A percentile compares a stretch with the other conserved stretches of the same genome.
Evolutionary conservation across 2,329 filamentous ascomycete species (phyloP).

Genomic region (Metarhizium robertsii): DNA sequence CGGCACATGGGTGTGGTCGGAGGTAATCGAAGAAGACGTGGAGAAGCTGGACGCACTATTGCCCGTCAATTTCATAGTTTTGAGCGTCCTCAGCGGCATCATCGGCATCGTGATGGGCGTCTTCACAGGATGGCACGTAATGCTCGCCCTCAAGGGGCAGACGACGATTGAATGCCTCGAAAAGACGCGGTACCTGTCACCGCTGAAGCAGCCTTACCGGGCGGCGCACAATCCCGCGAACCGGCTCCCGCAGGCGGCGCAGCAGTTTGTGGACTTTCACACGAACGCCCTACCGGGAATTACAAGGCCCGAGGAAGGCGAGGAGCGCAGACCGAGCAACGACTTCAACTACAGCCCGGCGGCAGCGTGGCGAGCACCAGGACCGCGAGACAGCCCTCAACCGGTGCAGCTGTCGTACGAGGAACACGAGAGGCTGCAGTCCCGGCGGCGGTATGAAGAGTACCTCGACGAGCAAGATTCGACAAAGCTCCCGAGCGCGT

Average conservation of each 20-base stretch:
- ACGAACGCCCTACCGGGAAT: conserved; percentile 73
- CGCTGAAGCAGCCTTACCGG: conserved; percentile 60
- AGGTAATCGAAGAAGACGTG: conserved; percentile 62
- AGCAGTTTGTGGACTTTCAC: conserved; percentile 73
- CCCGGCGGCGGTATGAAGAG: conserved; percentile 47
- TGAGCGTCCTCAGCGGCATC: conserved; percentile 80
- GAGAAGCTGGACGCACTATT: conserved; percentile 67
- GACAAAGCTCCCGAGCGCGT: conserved; percentile 81
- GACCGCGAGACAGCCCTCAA: conserved; percentile 16
- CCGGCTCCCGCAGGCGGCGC: conserved; percentile 43
- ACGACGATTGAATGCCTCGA: conserved; percentile 96
- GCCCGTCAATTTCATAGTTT: conserved; percentile 83
- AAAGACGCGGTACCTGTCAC: conserved; percentile 87
- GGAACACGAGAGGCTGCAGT: conserved; percentile 45
- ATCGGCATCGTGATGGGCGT: conserved; percentile 82
- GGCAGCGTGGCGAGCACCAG: conserved; percentile 5
- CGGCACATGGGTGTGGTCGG: conserved; percentile 73
- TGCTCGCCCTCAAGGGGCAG: conserved; percentile 67
- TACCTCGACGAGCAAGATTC: conserved; percentile 90
- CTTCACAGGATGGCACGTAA: conserved; percentile 88
- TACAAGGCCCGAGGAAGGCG: conserved; percentile 73
- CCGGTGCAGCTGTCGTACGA: conserved; percentile 42
- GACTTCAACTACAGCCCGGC: conserved; percentile 6
- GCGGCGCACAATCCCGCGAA: conserved; percentile 46
- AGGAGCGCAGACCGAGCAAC: conserved; percentile 36